Evolutionary conservation across 805 yeast genomes (phyloP).

Genomic region (Saccharomycopsis lassenensis): DNA sequence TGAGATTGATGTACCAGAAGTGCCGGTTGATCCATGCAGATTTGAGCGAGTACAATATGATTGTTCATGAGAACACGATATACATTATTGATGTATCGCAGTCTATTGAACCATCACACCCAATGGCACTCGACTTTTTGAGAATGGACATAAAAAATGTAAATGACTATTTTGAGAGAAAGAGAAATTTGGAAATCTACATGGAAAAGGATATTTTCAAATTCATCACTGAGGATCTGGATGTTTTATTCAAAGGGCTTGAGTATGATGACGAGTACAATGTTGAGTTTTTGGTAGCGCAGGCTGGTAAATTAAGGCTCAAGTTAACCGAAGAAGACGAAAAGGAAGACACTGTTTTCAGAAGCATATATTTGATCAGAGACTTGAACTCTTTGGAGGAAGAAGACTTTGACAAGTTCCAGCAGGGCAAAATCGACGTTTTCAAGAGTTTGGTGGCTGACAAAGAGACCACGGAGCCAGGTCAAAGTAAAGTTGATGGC

Average conservation of each 20-base stretch:
- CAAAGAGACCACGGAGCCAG: constrained; percentile 21
- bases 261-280: constrained; percentile 29
- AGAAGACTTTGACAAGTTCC: constrained; percentile 72
- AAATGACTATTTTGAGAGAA: constrained; percentile 70
- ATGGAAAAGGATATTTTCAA: constrained; percentile 76
- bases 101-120: constrained; percentile 96
- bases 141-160: constrained; percentile 97
- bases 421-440: constrained; percentile 72
- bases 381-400: constrained; percentile 81
- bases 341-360: constrained; percentile 77
- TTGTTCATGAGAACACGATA: constrained; percentile 64
- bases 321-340: constrained; percentile 42
- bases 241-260: constrained; percentile 26
- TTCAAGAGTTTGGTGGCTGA: constrained; percentile 53
- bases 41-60: constrained; percentile 85
- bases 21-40: constrained; percentile 96
- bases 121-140: constrained; percentile 87
- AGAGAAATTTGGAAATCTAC: constrained; percentile 62
- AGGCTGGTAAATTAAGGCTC: constrained; percentile 43
- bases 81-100: constrained; percentile 96
- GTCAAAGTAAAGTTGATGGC: constrained; percentile 23
- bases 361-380: constrained; percentile 68
- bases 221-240: constrained; percentile 47
- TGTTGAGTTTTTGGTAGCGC: constrained; percentile 30
- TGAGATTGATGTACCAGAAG: constrained; percentile 77